phyloP scores from a whole-genome alignment of 2,329 filamentous ascomycete species.

The Neofusicoccum laricinum region DNA sequence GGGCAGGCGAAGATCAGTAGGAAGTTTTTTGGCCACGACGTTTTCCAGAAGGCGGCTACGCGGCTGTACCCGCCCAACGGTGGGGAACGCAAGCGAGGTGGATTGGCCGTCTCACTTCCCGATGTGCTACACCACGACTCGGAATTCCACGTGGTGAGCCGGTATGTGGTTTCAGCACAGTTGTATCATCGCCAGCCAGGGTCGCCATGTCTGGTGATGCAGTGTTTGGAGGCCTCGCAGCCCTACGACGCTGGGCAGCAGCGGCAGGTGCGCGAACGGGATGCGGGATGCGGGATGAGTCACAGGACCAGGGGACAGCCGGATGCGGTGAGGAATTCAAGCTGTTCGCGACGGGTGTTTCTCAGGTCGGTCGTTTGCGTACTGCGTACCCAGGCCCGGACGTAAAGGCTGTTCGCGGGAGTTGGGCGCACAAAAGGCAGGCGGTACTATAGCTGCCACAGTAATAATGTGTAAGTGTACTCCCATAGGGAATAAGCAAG shows the following conservation, averaged over 20 bases:
- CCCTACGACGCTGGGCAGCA: not conserved
- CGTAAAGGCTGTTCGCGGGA: not conserved
- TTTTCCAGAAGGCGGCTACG: slow-evolving; percentile 8
- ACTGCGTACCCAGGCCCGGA: not conserved
- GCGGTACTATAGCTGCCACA: not conserved
- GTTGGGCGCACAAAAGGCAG: not conserved
- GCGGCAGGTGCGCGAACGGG: not conserved
- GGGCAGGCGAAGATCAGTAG: slow-evolving; percentile 1
- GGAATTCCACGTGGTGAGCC: slow-evolving; percentile 1
- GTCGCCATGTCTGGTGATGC: slow-evolving; percentile 1
- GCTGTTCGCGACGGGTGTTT: not conserved
- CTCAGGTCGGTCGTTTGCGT: not conserved
- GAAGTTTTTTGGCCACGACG: not conserved
- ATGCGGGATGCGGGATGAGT: not conserved
- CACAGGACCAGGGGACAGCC: not conserved
- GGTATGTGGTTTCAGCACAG: not conserved
- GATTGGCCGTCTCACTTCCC: not conserved
- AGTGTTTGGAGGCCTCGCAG: slow-evolving; percentile 7
- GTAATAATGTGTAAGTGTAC: not conserved
- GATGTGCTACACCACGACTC: slow-evolving; percentile 8
- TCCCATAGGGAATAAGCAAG: not conserved
- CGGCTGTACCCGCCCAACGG: not conserved
- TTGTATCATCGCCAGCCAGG: not conserved
- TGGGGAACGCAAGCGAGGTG: slow-evolving; percentile 8
- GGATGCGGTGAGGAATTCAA: not conserved